A percentile compares a stretch with the other conserved stretches of the same genome.
These are phyloP conservation scores for Candida ulmi DNA, from an alignment of 805 yeast genomes.

Conservation along the genomic window DNA sequence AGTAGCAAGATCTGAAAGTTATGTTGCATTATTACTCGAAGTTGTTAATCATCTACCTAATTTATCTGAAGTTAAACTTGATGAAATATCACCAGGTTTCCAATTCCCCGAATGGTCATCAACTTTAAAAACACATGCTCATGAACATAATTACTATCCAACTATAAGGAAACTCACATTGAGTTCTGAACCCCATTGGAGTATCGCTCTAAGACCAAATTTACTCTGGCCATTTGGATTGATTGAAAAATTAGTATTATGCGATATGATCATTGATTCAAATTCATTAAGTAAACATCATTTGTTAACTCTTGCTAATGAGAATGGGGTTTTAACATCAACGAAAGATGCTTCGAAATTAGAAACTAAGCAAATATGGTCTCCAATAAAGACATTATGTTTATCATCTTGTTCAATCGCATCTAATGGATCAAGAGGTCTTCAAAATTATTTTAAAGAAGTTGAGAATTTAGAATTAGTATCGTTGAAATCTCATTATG, in stretches of 20 bases:
- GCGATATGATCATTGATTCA: slow-evolving; percentile 45
- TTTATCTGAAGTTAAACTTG: slow-evolving; percentile 32
- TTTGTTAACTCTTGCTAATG: slow-evolving; percentile 19
- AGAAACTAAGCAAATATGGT: slow-evolving; percentile 19
- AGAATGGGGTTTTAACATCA: slow-evolving; percentile 16
- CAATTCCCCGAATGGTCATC: slow-evolving; percentile 29
- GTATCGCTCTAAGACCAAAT: slow-evolving; percentile 44
- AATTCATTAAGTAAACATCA: slow-evolving; percentile 27
- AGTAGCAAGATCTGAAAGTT: slow-evolving; percentile 15
- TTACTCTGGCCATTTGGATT: slow-evolving; percentile 40
- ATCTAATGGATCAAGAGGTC: slow-evolving; percentile 29
- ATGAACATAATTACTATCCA: slow-evolving; percentile 21
- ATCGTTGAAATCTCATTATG: slow-evolving; percentile 36
- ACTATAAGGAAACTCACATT: slow-evolving; percentile 30
- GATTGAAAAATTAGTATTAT: slow-evolving; percentile 37
- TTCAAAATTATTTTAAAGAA: slow-evolving; percentile 35
- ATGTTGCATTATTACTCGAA: slow-evolving; percentile 32
- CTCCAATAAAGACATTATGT: slow-evolving; percentile 29
- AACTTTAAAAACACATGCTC: slow-evolving; percentile 20
- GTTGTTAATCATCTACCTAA: slow-evolving; percentile 44
- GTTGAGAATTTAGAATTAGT: slow-evolving; percentile 33
- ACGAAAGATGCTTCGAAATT: slow-evolving; percentile 13
- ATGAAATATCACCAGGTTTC: slow-evolving; percentile 47
- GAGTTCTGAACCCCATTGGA: slow-evolving; percentile 44
- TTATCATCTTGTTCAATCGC: slow-evolving; percentile 30